A percentile compares a stretch with the other conserved stretches of the same genome.
These are phyloP conservation scores for Dactylellina sp. DNA, from an alignment of 2,329 filamentous ascomycete genomes.

Conservation along the genomic window DNA sequence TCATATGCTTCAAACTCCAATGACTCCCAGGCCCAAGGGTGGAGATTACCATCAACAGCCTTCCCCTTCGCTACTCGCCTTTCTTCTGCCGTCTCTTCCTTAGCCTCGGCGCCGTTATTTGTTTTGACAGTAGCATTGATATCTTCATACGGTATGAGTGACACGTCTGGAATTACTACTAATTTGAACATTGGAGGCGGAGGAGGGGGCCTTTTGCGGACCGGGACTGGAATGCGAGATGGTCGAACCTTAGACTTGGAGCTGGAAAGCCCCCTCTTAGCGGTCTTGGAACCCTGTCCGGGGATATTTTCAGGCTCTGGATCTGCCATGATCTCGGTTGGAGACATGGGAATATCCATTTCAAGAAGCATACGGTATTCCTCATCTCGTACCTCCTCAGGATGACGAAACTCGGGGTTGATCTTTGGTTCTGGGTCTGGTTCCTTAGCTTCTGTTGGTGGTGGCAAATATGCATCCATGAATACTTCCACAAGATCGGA, in stretches of 20 bases:
- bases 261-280: too few species aligned
- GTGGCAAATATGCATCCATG: too few species aligned
- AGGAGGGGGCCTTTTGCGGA: too few species aligned
- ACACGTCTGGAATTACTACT: too few species aligned
- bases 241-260: too few species aligned
- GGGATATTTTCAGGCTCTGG: neutral
- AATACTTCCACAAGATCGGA: too few species aligned
- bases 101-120: neutral
- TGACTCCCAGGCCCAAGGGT: neutral
- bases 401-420: neutral
- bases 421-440: neutral
- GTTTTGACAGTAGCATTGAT: neutral
- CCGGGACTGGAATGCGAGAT: too few species aligned
- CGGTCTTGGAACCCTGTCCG: too few species aligned
- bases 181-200: too few species aligned
- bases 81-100: conserved; percentile 13
- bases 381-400: neutral
- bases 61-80: conserved; percentile 21
- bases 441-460: neutral
- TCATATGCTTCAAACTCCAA: too few species aligned
- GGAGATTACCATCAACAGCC: neutral
- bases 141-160: too few species aligned
- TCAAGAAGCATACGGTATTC: neutral
- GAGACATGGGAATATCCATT: neutral
- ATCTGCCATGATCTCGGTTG: neutral